Conservation (phyloP, 306 rosid species). For the Quercus variabilis region DNA sequence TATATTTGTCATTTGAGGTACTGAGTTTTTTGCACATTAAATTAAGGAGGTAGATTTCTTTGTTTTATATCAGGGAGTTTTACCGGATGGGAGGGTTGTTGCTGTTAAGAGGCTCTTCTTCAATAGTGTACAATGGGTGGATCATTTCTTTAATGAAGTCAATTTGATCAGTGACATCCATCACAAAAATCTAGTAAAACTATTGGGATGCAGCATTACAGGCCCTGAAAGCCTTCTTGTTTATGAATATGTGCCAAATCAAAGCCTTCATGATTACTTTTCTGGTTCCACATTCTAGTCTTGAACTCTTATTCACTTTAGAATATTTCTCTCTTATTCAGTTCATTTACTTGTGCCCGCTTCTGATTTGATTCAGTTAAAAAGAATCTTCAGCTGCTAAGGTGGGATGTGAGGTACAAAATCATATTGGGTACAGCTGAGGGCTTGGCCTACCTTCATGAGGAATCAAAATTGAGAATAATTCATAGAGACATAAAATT, state of each 20-base stretch:
- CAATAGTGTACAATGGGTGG: conserved; percentile 49
- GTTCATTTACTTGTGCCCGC: neutral
- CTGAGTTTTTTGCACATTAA: neutral
- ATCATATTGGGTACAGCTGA: conserved; percentile 49
- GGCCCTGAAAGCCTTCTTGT: conserved; percentile 81
- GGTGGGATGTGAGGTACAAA: conserved; percentile 35
- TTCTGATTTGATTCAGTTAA: conserved; percentile 8
- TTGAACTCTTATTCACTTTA: neutral
- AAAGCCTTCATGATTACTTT: conserved; percentile 55
- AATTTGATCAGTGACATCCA: conserved; percentile 37
- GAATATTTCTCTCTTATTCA: neutral
- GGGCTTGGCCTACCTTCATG: conserved; percentile 66
- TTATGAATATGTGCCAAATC: conserved; percentile 65
- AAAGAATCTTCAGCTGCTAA: conserved; percentile 13
- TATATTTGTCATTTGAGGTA: neutral
- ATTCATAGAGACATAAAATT: conserved; percentile 69
- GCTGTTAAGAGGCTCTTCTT: conserved; percentile 58
- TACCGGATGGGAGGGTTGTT: conserved; percentile 31
- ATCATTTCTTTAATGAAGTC: conserved; percentile 48
- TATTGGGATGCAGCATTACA: conserved; percentile 71
- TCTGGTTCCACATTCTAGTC: conserved; percentile 32
- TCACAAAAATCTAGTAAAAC: conserved; percentile 48
- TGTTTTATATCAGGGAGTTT: conserved; percentile 26
- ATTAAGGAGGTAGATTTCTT: neutral
- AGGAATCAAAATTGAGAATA: conserved; percentile 55